Base-by-base conservation (phyloP, 768 basidiomycete genomes). In the Boletus subparvulus region DNA sequence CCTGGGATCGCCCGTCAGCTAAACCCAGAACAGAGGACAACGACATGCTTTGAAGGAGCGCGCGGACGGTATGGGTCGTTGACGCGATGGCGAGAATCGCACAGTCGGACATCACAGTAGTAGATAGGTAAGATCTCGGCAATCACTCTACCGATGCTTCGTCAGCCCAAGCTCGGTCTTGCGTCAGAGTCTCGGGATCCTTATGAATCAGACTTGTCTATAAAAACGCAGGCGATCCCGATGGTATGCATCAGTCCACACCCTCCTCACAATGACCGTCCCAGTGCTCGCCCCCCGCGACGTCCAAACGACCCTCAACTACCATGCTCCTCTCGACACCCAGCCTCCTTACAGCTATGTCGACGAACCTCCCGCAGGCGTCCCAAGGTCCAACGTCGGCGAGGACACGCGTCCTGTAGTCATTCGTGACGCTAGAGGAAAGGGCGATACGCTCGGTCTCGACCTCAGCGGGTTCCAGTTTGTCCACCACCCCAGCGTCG, bases 391-490 rank as follows among this genome's bases (percentile, higher is more conserved):
- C 45, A 78, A 78, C 56, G 32, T 76, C 26, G 67, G 68, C n/a
- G 3, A 36, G 28, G 68, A 68, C 48, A 43, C 24, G 12, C 66
- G 45, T 14, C 54, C 50, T 1, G 53, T 58, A 7, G 51, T 69
- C 47, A 44, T 76, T 19, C 67, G 73, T 42, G 69, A 76, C 41
- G 52, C 74, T 6, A 70, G 75, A 43, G 74, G 71, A 28, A 64
- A 72, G 45, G 71, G 63, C 26, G 56, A 59, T 39, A 32, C 56
- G 2, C 54, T 70, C 6, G 65, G 64, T n/a, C 68, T 77, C 40
- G 78, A 80, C 51, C 64, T 65, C 48, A 72, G 73, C n/a, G 80
- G 80, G n/a, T 81, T 81, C 65, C 72, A 75, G 59, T 75, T 75
- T 60, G 50, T 72, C 28, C 65, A 69, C 36, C 50, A 67, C 28